Percentiles rank a stretch among this genome's conserved stretches.
These are phyloP conservation scores for Thelonectria olida DNA, from an alignment of 2,329 filamentous ascomycete species.

Conservation along the genomic window DNA sequence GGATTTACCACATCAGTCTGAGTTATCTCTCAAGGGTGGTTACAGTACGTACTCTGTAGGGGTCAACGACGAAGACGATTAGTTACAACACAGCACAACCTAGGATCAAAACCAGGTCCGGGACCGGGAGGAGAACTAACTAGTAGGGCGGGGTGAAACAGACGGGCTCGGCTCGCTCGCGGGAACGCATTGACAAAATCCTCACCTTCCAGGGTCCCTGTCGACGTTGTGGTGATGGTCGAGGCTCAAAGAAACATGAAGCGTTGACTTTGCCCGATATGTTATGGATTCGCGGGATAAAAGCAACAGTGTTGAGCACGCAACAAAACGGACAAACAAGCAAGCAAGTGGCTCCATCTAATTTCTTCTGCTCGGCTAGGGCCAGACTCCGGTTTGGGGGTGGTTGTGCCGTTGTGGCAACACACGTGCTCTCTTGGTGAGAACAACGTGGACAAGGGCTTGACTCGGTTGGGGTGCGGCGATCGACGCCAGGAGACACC, in stretches of 20 bases:
- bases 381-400: too few relatives aligned
- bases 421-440: background rate
- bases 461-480: conserved; percentile 4
- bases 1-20: background rate
- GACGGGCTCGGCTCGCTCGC: conserved; percentile 20
- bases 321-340: background rate
- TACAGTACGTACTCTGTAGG: background rate
- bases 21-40: background rate
- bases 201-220: background rate
- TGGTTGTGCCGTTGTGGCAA: too few relatives aligned
- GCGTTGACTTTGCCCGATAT: background rate
- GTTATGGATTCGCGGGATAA: background rate
- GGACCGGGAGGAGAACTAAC: background rate
- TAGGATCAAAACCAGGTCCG: background rate
- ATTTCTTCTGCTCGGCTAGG: too few relatives aligned
- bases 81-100: background rate
- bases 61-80: too few relatives aligned
- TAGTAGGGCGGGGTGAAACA: conserved; percentile 1
- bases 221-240: background rate
- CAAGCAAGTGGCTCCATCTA: background rate
- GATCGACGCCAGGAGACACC: conserved; percentile 1
- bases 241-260: background rate
- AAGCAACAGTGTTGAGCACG: background rate
- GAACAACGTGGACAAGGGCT: background rate
- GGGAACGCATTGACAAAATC: conserved; percentile 15